Base-by-base conservation (phyloP, 1,139 yeast species). In the Suhomyces kunorum region DNA sequence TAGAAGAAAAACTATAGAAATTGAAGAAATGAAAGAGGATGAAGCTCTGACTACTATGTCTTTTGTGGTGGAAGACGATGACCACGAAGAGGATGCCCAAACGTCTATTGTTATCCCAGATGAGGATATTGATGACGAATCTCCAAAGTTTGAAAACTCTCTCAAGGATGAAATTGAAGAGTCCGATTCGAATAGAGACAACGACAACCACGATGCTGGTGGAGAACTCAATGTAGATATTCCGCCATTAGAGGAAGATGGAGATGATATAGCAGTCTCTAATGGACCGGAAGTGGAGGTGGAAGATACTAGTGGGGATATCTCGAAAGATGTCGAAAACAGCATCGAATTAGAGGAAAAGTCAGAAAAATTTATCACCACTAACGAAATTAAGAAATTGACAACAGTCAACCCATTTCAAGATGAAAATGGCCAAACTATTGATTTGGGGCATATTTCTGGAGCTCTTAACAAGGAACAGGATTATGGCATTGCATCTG, bases 151-250 rank as follows among this genome's bases (percentile, higher is more conserved):
- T 4, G 24, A 29, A 12, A 14, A 13, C 3, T n/a, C 32, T 28
- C 32, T 14, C n/a, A 19, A 14, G 8, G 25, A 29, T 18, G 32
- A 7, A 29, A 18, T 29, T 3, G 32, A 29, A 18, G 32, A 29
- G 3, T 29, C 32, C 4, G 18, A 27, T 4, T 27, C 19, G 7
- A 8, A 9, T n/a, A 9, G 20, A 11, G 18, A n/a, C n/a, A n/a
- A n/a, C n/a, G n/a, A n/a, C n/a, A 29, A 18, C 8, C 15, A 17
- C 13, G 19, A 6, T 8, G 14, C 12, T 19, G 12, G 19, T 16
- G 6, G 16, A 13, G 8, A 8, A 12, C 7, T 12, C 17, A n/a
- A 26, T 12, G 8, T 12, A n/a, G 27, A 5, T 12, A 6, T 6
- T 13, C 7, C 7, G 15, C 8, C 16, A 6, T 3, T 26, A 11